Conservation (phyloP, 1,139 yeast species). For the Kurtzmaniella quercitrusa region DNA sequence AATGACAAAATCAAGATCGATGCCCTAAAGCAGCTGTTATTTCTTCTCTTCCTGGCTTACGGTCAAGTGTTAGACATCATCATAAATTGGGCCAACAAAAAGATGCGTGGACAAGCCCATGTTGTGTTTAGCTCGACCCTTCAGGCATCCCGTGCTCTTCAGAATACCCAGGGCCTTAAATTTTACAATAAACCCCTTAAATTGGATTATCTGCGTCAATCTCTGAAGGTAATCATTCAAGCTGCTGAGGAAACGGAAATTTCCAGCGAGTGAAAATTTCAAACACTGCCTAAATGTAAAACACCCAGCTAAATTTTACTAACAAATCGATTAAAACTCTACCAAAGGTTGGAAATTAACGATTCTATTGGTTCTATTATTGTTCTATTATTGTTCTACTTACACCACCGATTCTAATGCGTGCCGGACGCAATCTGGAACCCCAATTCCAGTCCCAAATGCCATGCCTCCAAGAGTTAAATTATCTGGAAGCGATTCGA, state of each 20-base stretch:
- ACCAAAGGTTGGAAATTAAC: too few species aligned
- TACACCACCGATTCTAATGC: slow-evolving; percentile 34
- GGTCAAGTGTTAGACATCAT: slow-evolving; percentile 65
- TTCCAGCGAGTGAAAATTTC: not conserved
- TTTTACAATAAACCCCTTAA: slow-evolving; percentile 57
- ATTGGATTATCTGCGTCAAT: slow-evolving; percentile 42
- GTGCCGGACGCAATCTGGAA: slow-evolving; percentile 78
- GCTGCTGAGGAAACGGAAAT: not conserved
- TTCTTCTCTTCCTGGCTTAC: slow-evolving; percentile 58
- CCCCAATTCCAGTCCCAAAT: slow-evolving; percentile 80
- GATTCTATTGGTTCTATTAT: too few species aligned
- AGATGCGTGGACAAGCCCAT: slow-evolving; percentile 77
- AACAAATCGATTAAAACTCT: too few species aligned
- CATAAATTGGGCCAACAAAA: slow-evolving; percentile 32
- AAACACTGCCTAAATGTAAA: too few species aligned
- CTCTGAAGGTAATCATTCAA: slow-evolving; percentile 3
- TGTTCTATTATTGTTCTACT: not conserved
- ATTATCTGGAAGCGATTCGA: slow-evolving; percentile 20
- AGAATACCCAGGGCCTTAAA: slow-evolving; percentile 40
- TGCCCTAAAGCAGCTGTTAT: slow-evolving; percentile 50
- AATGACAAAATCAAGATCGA: slow-evolving; percentile 55
- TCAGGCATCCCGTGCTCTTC: slow-evolving; percentile 52
- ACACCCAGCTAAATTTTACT: too few species aligned
- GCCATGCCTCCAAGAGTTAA: slow-evolving; percentile 78
- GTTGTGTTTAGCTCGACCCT: slow-evolving; percentile 47